Base-by-base conservation (phyloP, 2,329 filamentous ascomycete species). In the Colletotrichum karsti region DNA sequence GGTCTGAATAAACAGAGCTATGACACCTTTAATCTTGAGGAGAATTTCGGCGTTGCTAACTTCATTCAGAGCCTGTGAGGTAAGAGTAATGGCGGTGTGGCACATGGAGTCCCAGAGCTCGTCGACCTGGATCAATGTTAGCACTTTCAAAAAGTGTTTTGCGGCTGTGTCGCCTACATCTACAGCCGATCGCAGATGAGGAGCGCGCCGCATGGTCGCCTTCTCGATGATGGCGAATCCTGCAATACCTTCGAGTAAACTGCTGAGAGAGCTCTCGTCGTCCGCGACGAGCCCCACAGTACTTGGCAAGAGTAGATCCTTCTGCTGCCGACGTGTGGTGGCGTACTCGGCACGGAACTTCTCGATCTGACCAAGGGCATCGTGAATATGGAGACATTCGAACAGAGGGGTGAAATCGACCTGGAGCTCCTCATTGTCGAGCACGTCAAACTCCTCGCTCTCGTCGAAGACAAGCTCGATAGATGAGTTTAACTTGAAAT, bases 51-150 rank as follows among this genome's bases (percentile, higher is more conserved):
- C 94, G 76, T 97, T 96, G 66, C 90, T 90, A n/a, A 99, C 89
- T 42, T 91, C 89, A 55, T 88, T 87, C 5, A 99, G 83, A 0
- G 93, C 92, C 72, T 91, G 93, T 1, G 91, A 91, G 70, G 97
- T 97, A 53, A 98, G 84, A 8, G 87, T 88, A 72, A 98, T 94
- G 1, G 93, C 92, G 48, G 92, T 91, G 75, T 95, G 93, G 76
- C 95, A 98, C 93, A 98, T 96, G 0, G 95, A 98, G 74, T 98
- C 95, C 96, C 96, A 99, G 2, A 99, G 84, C 79, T 98, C 96
- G 76, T 99, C 96, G n/a, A 98, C 90, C 92, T 95, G 69, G 24
- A 24, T n/a, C 20, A 33, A 12, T 28, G 28, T 70, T 53, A 69
- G 56, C 54, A 57, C 5, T 35, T 28, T 13, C 30, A 5, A 13